A percentile compares a stretch with the other conserved stretches of the same genome.
Conservation (phyloP, 2,329 filamentous ascomycete genomes). For the Fusarium sp. region DNA sequence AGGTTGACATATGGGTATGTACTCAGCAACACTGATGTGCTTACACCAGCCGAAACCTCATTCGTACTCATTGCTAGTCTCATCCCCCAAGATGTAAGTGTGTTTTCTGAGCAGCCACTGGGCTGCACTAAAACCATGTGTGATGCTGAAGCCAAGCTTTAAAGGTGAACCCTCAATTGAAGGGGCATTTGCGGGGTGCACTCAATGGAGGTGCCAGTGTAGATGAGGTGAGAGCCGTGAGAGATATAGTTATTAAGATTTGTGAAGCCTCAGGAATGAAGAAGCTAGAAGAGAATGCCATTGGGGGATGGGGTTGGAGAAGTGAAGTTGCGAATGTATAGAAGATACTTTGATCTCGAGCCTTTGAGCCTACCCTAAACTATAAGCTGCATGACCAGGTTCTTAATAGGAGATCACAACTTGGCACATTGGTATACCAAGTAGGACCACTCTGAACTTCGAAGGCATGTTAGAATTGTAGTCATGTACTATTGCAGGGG, state of each 20-base stretch:
- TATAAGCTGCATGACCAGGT: not conserved
- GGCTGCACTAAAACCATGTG: not conserved
- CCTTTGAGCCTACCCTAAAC: conserved; percentile 3
- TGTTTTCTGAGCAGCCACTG: not conserved
- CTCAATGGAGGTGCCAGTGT: conserved; percentile 41
- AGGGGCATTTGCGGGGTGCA: conserved; percentile 41
- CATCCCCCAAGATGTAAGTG: conserved; percentile 43
- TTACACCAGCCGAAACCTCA: conserved; percentile 40
- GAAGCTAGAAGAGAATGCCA: conserved; percentile 23
- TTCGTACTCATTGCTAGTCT: conserved; percentile 44
- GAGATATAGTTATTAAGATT: conserved; percentile 40
- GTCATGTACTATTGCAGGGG: not conserved
- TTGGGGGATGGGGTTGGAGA: conserved; percentile 44
- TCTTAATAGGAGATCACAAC: not conserved
- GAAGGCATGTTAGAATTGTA: not conserved
- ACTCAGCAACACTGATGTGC: conserved; percentile 40
- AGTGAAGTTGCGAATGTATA: conserved; percentile 42
- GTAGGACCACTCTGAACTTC: too few species aligned
- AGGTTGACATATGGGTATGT: conserved; percentile 43
- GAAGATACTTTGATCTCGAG: not conserved
- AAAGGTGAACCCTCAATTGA: conserved; percentile 44
- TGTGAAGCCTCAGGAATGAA: conserved; percentile 43
- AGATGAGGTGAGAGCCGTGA: conserved; percentile 43
- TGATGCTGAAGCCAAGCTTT: not conserved
- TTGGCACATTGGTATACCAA: not conserved